Conservation (phyloP, 192 early-diverging fungal species). For the Entomortierella lignicola region DNA sequence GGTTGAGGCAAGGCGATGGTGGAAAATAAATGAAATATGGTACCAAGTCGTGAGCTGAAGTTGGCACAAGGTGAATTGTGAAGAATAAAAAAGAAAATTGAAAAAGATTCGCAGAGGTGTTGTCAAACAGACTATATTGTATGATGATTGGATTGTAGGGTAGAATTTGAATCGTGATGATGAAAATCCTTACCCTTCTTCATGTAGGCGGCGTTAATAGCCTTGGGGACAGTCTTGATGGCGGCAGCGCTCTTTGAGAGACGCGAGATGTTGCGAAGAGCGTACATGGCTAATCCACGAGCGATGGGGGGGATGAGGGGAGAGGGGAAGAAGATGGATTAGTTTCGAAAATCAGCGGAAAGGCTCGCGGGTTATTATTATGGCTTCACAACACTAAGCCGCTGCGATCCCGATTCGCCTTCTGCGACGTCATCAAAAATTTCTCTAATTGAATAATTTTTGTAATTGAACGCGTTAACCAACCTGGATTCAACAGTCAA, state of each 20-base stretch:
- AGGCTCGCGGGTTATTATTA: constrained; percentile 16
- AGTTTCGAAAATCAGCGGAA: constrained; percentile 36
- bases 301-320: constrained; percentile 19
- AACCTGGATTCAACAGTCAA: too few relatives aligned
- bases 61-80: too few relatives aligned
- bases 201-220: constrained; percentile 57
- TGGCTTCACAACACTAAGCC: background rate
- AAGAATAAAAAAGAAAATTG: too few relatives aligned
- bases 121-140: too few relatives aligned
- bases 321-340: constrained; percentile 48
- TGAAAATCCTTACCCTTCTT: constrained; percentile 50
- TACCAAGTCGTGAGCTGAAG: too few relatives aligned
- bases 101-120: too few relatives aligned
- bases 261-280: constrained; percentile 59
- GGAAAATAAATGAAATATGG: too few relatives aligned
- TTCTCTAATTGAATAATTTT: background rate
- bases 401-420: background rate
- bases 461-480: too few relatives aligned
- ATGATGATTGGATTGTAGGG: background rate
- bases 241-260: constrained; percentile 56
- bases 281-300: constrained; percentile 56
- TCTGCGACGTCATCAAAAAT: background rate
- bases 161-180: background rate
- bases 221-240: constrained; percentile 56
- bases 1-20: too few relatives aligned